A percentile compares a stretch with the other conserved stretches of the same genome.
Evolutionary conservation across 495 filamentous ascomycete genomes (phyloP).

Genomic region (Talaromyces stipitatus): DNA sequence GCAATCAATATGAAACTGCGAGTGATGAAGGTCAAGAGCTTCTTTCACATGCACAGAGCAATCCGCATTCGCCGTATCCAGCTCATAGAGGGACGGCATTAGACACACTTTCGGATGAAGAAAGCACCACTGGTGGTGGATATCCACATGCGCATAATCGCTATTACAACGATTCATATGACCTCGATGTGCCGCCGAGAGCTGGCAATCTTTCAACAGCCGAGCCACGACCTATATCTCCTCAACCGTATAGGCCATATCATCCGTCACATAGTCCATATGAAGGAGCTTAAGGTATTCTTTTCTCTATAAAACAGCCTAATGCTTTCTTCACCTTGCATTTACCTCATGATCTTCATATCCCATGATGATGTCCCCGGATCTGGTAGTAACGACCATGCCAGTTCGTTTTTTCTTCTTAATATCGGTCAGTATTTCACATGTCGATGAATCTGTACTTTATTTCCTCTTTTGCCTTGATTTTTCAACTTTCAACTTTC

Average conservation of each 20-base stretch:
- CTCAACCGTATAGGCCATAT: slow-evolving; percentile 2
- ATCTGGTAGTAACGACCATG: slow-evolving; percentile 1
- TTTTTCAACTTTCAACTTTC: slow-evolving; percentile 3
- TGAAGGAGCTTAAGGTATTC: neutral
- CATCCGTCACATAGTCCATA: slow-evolving; percentile 1
- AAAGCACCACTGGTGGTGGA: neutral
- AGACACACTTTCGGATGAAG: slow-evolving; percentile 16
- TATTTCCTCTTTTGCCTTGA: slow-evolving; percentile 1
- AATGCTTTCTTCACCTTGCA: neutral
- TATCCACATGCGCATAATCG: neutral
- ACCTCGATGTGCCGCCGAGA: neutral
- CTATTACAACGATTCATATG: neutral
- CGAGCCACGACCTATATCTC: slow-evolving; percentile 5
- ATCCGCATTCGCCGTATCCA: slow-evolving; percentile 17
- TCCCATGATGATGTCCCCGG: neutral
- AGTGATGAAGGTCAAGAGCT: slow-evolving; percentile 36
- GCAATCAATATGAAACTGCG: slow-evolving; percentile 13
- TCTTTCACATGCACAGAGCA: slow-evolving; percentile 33
- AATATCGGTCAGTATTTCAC: neutral
- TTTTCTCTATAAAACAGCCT: neutral
- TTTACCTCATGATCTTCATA: neutral
- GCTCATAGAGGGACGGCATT: neutral
- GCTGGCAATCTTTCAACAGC: neutral
- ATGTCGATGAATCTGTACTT: slow-evolving; percentile 7
- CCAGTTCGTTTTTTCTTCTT: neutral